Percentiles rank a stretch among this genome's conserved stretches.
These are phyloP conservation scores for Populus hybrid DNA, from an alignment of 441 rosid species.

Conservation along the genomic window DNA sequence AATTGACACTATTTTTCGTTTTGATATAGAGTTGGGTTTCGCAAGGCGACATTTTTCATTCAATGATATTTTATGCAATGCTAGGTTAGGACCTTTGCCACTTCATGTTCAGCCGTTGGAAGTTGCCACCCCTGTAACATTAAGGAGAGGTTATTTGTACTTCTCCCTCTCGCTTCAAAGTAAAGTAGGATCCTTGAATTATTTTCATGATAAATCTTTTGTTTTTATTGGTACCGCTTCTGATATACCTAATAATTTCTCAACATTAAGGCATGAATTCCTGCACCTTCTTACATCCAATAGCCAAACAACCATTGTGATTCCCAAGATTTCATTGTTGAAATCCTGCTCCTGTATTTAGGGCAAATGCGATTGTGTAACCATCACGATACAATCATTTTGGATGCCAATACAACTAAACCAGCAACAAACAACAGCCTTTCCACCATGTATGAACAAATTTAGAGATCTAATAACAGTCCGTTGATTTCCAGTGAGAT, in stretches of 20 bases:
- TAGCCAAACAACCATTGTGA: too few relatives aligned
- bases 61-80: neutral
- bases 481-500: neutral
- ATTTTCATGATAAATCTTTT: neutral
- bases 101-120: too few relatives aligned
- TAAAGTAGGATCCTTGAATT: neutral
- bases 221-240: neutral
- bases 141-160: neutral
- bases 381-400: too few relatives aligned
- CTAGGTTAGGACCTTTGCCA: neutral
- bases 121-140: neutral
- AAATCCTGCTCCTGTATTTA: too few relatives aligned
- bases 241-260: neutral
- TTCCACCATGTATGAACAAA: neutral
- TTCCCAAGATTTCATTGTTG: too few relatives aligned
- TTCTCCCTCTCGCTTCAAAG: neutral
- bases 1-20: neutral
- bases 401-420: too few relatives aligned
- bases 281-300: too few relatives aligned
- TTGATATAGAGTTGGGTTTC: neutral
- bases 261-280: too few relatives aligned
- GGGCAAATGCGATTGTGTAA: neutral
- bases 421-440: neutral
- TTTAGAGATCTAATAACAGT: neutral
- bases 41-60: neutral